A percentile compares a stretch with the other conserved stretches of the same genome.
Conservation (phyloP, 257 asterid species). For the Thymus mandschuricus region DNA sequence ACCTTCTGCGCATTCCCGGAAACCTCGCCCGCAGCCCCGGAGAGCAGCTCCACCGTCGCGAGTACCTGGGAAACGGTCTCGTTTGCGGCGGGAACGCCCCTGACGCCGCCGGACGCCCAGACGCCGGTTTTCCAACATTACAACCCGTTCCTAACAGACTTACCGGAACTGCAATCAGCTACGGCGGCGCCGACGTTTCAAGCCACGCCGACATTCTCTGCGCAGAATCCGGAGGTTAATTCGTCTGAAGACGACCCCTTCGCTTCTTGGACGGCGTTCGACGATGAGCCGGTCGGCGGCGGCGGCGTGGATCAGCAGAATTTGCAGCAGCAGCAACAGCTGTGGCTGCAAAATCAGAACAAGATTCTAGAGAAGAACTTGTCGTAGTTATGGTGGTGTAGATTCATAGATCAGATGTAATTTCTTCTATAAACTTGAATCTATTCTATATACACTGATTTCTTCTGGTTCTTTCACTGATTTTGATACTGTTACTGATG, state of each 20-base stretch:
- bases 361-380: slow-evolving; percentile 66
- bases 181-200: slow-evolving; percentile 41
- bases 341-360: slow-evolving; percentile 81
- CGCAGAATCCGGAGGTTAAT: slow-evolving; percentile 32
- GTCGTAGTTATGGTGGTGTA: slow-evolving; percentile 17
- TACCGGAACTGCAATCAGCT: slow-evolving; percentile 11
- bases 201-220: slow-evolving; percentile 58
- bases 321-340: slow-evolving; percentile 50
- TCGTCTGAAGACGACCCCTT: slow-evolving; percentile 59
- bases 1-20: slow-evolving; percentile 36
- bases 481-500: neutral
- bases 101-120: slow-evolving; percentile 26
- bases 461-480: neutral
- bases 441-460: neutral
- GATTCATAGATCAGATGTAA: slow-evolving; percentile 5
- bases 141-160: slow-evolving; percentile 70
- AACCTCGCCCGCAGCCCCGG: neutral
- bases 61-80: slow-evolving; percentile 47
- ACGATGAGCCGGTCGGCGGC: slow-evolving; percentile 36
- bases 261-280: slow-evolving; percentile 29
- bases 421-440: slow-evolving; percentile 1
- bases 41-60: slow-evolving; percentile 14
- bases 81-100: slow-evolving; percentile 34
- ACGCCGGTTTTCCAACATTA: slow-evolving; percentile 35
- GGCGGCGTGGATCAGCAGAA: slow-evolving; percentile 44